phyloP scores from a whole-genome alignment of 192 early-diverging fungal genomes.

The Coemansia sp. region DNA sequence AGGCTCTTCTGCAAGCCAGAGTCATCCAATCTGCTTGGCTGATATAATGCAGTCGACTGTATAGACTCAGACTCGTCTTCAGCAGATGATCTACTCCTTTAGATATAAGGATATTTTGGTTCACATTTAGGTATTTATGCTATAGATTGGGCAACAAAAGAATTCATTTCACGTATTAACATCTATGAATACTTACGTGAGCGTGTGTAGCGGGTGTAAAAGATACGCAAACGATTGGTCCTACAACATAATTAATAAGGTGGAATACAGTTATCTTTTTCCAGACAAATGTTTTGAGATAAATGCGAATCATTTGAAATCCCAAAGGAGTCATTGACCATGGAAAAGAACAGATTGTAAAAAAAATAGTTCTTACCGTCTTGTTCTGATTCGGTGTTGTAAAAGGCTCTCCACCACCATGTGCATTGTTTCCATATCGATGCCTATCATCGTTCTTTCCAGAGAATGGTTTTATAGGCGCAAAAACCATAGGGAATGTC shows the following conservation, averaged over 20 bases:
- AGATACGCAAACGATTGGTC: conserved; percentile 52
- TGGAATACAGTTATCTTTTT: background rate
- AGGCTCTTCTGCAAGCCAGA: conserved; percentile 80
- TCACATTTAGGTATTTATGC: no score
- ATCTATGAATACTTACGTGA: conserved; percentile 26
- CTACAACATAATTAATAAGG: conserved; percentile 7
- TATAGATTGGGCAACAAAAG: background rate
- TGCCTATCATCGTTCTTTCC: conserved; percentile 36
- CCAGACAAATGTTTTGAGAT: background rate
- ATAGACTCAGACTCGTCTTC: background rate
- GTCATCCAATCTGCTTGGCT: conserved; percentile 86
- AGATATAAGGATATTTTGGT: no score
- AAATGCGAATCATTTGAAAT: background rate
- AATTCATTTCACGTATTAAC: background rate
- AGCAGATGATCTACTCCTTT: background rate
- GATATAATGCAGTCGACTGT: conserved; percentile 52
- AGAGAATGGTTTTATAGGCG: conserved; percentile 47
- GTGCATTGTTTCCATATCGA: background rate
- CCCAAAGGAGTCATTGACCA: background rate
- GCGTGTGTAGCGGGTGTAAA: conserved; percentile 36
- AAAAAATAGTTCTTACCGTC: conserved; percentile 8
- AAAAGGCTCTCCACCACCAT: conserved; percentile 6
- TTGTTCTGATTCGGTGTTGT: background rate
- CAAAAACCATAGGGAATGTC: conserved; percentile 37
- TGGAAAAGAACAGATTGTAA: no score